These are phyloP conservation scores for Leavenworthia alabamica DNA, from an alignment of 345 rosid genomes.

Conservation along the genomic window DNA sequence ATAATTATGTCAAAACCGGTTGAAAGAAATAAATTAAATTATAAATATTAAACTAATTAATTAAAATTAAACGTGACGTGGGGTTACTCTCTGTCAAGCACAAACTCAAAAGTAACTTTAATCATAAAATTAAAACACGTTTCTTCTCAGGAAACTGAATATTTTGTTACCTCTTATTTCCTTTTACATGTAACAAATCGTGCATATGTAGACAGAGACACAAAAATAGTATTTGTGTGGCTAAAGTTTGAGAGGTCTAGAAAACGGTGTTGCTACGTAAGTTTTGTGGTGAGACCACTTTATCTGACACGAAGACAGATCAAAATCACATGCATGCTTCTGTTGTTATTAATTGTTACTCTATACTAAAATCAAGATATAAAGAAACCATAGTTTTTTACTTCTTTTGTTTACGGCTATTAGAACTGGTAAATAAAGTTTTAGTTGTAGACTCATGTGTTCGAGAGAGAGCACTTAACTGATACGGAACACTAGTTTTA, in stretches of 20 bases:
- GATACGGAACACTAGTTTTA: no score
- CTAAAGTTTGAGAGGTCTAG: constrained; percentile 16
- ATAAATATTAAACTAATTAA: constrained; percentile 1
- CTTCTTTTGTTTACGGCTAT: not conserved
- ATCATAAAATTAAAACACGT: not conserved
- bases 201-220: not conserved
- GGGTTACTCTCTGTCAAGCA: constrained; percentile 9
- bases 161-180: not conserved
- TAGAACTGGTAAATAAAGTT: not conserved
- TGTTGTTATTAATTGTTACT: constrained; percentile 13
- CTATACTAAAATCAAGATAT: not conserved
- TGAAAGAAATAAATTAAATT: not conserved
- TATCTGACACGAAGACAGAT: constrained; percentile 29
- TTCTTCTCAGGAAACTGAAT: not conserved
- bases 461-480: not conserved
- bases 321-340: constrained; percentile 21
- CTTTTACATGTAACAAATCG: not conserved
- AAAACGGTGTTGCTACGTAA: constrained; percentile 18
- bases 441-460: not conserved
- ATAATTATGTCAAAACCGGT: constrained; percentile 15
- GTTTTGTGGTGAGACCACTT: constrained; percentile 31
- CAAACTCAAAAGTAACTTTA: constrained; percentile 7
- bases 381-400: not conserved
- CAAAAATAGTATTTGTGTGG: constrained; percentile 10
- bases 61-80: constrained; percentile 1